Conservation (phyloP, 176 grass and related monocot genomes). For the Aegilops longissima region DNA sequence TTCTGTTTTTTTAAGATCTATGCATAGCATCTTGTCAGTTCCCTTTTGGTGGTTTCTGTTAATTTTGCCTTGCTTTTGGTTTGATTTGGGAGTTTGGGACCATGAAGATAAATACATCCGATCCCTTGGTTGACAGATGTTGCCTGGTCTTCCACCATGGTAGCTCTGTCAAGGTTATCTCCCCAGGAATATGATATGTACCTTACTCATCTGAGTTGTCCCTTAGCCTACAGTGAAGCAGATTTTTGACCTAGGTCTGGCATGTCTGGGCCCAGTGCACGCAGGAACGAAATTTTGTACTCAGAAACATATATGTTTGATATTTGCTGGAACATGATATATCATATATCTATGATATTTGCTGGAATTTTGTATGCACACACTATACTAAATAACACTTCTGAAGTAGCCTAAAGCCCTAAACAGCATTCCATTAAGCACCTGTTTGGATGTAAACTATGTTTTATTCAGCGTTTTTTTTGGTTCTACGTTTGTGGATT, state of each 20-base stretch:
- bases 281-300: background rate
- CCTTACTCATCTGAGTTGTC: slow-evolving; percentile 91
- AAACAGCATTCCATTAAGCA: background rate
- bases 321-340: background rate
- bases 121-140: slow-evolving; percentile 46
- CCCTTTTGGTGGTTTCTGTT: background rate
- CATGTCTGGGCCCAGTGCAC: background rate
- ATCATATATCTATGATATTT: background rate
- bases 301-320: background rate
- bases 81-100: slow-evolving; percentile 46
- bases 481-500: background rate
- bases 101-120: slow-evolving; percentile 63
- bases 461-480: background rate
- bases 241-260: background rate
- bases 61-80: background rate
- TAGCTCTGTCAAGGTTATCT: slow-evolving; percentile 49
- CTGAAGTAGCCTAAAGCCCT: background rate
- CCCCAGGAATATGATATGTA: slow-evolving; percentile 51
- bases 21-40: background rate
- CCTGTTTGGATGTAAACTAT: background rate
- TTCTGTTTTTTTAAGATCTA: background rate
- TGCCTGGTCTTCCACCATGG: slow-evolving; percentile 46
- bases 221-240: background rate
- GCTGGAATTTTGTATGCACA: background rate
- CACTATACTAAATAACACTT: background rate